Evolutionary conservation across 805 yeast species (phyloP).

Genomic region (Dipodascopsis tothii): DNA sequence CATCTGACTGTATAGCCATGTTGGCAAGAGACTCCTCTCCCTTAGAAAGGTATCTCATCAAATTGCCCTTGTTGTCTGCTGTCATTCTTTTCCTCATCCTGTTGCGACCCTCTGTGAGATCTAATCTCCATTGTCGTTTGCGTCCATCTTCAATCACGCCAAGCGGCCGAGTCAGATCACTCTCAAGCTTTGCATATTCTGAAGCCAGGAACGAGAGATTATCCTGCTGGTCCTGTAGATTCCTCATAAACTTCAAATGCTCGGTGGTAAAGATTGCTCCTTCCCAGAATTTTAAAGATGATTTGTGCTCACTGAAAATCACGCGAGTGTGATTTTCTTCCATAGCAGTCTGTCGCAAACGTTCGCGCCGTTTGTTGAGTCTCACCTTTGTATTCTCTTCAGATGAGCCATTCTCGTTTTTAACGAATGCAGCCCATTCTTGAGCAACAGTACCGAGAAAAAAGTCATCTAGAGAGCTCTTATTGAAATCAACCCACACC

Average conservation of each 20-base stretch:
- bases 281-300: slow-evolving; percentile 23
- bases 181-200: slow-evolving; percentile 42
- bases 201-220: slow-evolving; percentile 44
- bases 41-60: slow-evolving; percentile 40
- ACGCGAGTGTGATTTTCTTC: slow-evolving; percentile 13
- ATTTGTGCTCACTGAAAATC: slow-evolving; percentile 15
- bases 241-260: slow-evolving; percentile 43
- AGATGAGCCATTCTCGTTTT: slow-evolving; percentile 10
- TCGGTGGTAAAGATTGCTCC: slow-evolving; percentile 26
- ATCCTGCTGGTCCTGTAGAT: slow-evolving; percentile 59
- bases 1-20: not conserved
- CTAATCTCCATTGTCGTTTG: slow-evolving; percentile 43
- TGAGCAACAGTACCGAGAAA: slow-evolving; percentile 13
- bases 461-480: slow-evolving; percentile 15
- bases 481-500: slow-evolving; percentile 14
- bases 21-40: slow-evolving; percentile 11
- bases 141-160: slow-evolving; percentile 21
- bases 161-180: slow-evolving; percentile 36
- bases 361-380: slow-evolving; percentile 11
- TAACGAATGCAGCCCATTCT: slow-evolving; percentile 21
- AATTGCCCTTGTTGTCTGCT: slow-evolving; percentile 44
- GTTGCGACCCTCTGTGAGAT: slow-evolving; percentile 61
- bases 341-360: slow-evolving; percentile 6
- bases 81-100: slow-evolving; percentile 58
- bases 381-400: slow-evolving; percentile 13